phyloP scores from a whole-genome alignment of 2,329 filamentous ascomycete genomes.

The Shiraia sp. region DNA sequence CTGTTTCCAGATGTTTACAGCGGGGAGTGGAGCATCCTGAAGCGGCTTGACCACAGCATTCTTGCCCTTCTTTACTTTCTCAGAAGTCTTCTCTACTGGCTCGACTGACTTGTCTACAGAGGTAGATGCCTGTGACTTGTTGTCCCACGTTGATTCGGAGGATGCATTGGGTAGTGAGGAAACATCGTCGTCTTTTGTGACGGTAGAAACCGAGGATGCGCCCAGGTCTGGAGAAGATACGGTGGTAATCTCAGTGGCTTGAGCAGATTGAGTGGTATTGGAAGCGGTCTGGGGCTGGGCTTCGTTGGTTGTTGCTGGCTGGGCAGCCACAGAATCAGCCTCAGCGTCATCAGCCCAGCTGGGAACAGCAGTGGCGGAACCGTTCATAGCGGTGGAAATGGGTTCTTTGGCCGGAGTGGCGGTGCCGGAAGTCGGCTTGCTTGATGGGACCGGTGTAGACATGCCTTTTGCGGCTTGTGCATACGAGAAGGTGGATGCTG shows the following conservation, averaged over 20 bases:
- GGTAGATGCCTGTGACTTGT: slow-evolving; percentile 64
- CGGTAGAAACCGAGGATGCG: slow-evolving; percentile 57
- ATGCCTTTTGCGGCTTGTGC: slow-evolving; percentile 92
- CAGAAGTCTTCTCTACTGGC: slow-evolving; percentile 55
- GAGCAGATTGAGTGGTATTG: slow-evolving; percentile 18
- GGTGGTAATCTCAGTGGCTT: slow-evolving; percentile 26
- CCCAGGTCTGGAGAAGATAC: slow-evolving; percentile 59
- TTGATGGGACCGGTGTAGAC: slow-evolving; percentile 50
- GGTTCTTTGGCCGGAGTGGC: slow-evolving; percentile 48
- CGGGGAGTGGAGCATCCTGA: slow-evolving; percentile 78
- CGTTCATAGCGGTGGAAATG: slow-evolving; percentile 23
- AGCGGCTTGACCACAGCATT: slow-evolving; percentile 60
- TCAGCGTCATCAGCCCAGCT: slow-evolving; percentile 56
- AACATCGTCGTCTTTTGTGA: slow-evolving; percentile 63
- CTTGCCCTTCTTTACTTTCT: slow-evolving; percentile 55
- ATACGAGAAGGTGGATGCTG: slow-evolving; percentile 73
- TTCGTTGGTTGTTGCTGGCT: slow-evolving; percentile 28
- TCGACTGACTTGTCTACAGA: slow-evolving; percentile 65
- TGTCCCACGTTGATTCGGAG: slow-evolving; percentile 70
- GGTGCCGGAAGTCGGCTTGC: slow-evolving; percentile 51
- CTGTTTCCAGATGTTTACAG: slow-evolving; percentile 87
- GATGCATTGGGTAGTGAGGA: slow-evolving; percentile 65
- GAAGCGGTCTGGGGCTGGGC: slow-evolving; percentile 18
- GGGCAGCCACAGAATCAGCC: slow-evolving; percentile 33
- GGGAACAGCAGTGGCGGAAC: slow-evolving; percentile 39